Percentiles rank a stretch among this genome's conserved stretches.
Evolutionary conservation across 2,329 filamentous ascomycete species (phyloP).

Genomic region (Acrocalymma vagum): DNA sequence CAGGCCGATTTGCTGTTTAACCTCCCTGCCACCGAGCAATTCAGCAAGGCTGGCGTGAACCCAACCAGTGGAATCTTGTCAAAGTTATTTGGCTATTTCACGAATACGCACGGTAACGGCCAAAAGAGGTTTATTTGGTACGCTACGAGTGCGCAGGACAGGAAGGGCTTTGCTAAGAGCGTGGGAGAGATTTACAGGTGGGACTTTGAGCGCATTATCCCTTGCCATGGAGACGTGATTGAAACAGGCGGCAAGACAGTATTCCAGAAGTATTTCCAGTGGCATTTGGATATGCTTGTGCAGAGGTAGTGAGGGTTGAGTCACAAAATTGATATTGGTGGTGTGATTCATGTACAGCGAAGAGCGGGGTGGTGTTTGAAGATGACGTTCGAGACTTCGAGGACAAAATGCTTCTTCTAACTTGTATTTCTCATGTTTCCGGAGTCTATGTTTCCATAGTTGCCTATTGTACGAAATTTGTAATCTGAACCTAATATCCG

Average conservation of each 20-base stretch:
- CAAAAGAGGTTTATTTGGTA: conserved; percentile 89
- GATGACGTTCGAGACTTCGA: too few species aligned
- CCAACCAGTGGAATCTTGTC: conserved; percentile 67
- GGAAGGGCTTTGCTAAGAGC: conserved; percentile 74
- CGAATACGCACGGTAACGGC: conserved; percentile 73
- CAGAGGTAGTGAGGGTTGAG: conserved; percentile 16
- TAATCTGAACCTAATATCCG: too few species aligned
- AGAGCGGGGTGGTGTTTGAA: too few species aligned
- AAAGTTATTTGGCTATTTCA: conserved; percentile 64
- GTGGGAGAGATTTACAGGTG: conserved; percentile 75
- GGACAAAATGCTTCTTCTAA: too few species aligned
- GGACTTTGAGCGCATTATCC: conserved; percentile 87
- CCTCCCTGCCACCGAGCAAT: conserved; percentile 87
- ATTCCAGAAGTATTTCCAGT: conserved; percentile 81
- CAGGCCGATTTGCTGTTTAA: conserved; percentile 94
- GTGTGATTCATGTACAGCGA: too few species aligned
- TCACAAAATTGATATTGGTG: too few species aligned
- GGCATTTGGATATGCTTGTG: conserved; percentile 70
- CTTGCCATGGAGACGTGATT: conserved; percentile 93
- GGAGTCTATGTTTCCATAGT: too few species aligned
- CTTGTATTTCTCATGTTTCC: too few species aligned
- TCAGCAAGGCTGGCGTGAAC: conserved; percentile 61
- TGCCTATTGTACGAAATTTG: too few species aligned
- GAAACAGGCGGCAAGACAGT: conserved; percentile 76
- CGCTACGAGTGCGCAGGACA: conserved; percentile 66